A percentile compares a stretch with the other conserved stretches of the same genome.
phyloP scores from a whole-genome alignment of 148 eudicot species.

The Chenopodium album region DNA sequence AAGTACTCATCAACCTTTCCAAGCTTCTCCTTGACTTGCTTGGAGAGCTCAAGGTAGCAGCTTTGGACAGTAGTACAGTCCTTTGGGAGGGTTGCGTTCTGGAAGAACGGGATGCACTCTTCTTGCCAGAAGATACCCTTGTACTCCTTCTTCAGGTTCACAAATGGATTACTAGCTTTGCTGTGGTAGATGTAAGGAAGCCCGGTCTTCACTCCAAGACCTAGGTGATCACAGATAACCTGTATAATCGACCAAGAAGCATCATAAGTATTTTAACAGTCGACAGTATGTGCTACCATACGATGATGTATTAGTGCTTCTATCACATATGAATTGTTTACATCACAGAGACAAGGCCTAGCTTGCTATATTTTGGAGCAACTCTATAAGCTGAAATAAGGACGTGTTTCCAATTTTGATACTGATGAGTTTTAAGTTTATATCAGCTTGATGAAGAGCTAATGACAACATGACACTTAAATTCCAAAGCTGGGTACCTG shows the following conservation, averaged over 20 bases:
- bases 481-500: too few relatives aligned
- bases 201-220: conserved; percentile 80
- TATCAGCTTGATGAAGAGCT: too few relatives aligned
- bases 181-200: conserved; percentile 93
- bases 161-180: conserved; percentile 91
- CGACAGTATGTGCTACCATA: background rate
- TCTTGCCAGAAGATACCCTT: conserved; percentile 97
- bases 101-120: conserved; percentile 88
- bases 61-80: conserved; percentile 71
- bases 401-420: too few relatives aligned
- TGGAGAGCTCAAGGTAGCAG: conserved; percentile 74
- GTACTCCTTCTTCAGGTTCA: conserved; percentile 85
- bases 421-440: too few relatives aligned
- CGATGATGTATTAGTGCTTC: background rate
- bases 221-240: conserved; percentile 90
- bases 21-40: conserved; percentile 77
- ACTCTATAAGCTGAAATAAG: too few relatives aligned
- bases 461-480: too few relatives aligned
- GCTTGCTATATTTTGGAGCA: too few relatives aligned
- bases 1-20: conserved; percentile 82
- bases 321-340: background rate
- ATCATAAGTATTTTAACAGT: background rate
- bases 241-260: conserved; percentile 18
- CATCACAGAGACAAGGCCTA: background rate
- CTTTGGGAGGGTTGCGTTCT: conserved; percentile 60